Base-by-base conservation (phyloP, 2,329 filamentous ascomycete species). In the Colletotrichum spinosum region DNA sequence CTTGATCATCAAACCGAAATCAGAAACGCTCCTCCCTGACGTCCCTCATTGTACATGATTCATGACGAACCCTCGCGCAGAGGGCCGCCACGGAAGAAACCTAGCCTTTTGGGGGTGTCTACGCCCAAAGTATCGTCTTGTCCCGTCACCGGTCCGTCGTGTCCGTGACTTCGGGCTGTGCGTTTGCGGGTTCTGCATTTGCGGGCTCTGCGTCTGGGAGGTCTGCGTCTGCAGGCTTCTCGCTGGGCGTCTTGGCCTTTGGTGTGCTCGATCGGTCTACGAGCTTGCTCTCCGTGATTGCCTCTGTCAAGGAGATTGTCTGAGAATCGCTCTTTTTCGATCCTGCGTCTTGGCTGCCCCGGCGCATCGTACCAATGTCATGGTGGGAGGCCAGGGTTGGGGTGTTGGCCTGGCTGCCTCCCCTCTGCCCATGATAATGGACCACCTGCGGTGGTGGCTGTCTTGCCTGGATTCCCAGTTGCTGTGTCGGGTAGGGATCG, bases 401-500 rank as follows among this genome's bases (percentile, higher is more conserved):
- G 0, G 88, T 90, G 70, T 88, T 90, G 8, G 87, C 84, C 71
- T 90, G 88, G 70, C 88, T 90, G 10, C 88, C 88, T n/a, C 88
- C 88, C 44, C 88, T 81, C 73, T 90, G 88, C 6, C 88, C 88
- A 68, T 90, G 88, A 69, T 90, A 90, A 70, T 90, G 88, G 37
- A 90, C 81, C 2, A 90, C 88, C 72, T 90, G 88, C 9, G 88
- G 88, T 34, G 88, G 87, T 13, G 84, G 80, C 73, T 90, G 88
- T 13, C 88, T 88, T 44, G 85, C 84, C 69, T 89, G 86, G 2
- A 86, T 83, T 13, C 88, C 88, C 6, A 90, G 77, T 54, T 90
- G 81, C 70, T 90, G 86, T 35, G 88, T 89, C 6, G 89, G 88
- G 71, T 91, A 91, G 0, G 86, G 89, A 70, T 91, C 86, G 38